These are phyloP conservation scores for Suillus clintonianus DNA, from an alignment of 768 basidiomycete genomes.

Conservation along the genomic window DNA sequence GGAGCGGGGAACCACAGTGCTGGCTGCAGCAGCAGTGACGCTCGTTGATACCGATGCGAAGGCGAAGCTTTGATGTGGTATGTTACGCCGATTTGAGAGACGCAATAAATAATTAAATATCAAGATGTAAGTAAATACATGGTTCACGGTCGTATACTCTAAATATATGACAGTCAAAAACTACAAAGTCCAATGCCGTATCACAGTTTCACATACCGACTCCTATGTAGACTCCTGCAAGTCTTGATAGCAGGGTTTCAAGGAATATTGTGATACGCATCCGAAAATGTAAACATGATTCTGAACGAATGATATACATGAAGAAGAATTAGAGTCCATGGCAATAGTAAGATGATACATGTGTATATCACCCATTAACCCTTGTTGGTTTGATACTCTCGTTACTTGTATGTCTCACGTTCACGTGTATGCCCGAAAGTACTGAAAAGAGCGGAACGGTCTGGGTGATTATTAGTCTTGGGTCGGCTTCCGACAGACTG, in stretches of 20 bases:
- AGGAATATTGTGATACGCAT: too few relatives aligned
- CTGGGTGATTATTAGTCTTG: neutral
- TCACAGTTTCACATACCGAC: too few relatives aligned
- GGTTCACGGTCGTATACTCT: too few relatives aligned
- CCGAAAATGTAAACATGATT: too few relatives aligned
- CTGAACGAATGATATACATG: too few relatives aligned
- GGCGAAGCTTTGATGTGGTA: slow-evolving; percentile 54
- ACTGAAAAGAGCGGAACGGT: neutral
- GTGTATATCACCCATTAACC: neutral
- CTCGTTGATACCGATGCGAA: slow-evolving; percentile 51
- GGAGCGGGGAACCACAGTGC: slow-evolving; percentile 70
- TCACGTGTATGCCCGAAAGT: neutral
- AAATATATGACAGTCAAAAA: too few relatives aligned
- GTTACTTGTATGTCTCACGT: neutral
- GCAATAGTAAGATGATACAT: neutral
- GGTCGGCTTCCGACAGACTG: neutral
- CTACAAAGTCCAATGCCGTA: too few relatives aligned
- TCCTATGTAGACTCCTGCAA: too few relatives aligned
- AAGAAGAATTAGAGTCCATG: too few relatives aligned
- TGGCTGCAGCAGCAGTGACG: slow-evolving; percentile 84
- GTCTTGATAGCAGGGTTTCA: too few relatives aligned
- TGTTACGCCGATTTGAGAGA: neutral
- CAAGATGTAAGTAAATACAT: too few relatives aligned
- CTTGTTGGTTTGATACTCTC: neutral
- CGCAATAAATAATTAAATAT: too few relatives aligned